Conservation (phyloP, 2,329 filamentous ascomycete species). For the Microdochium nivale region DNA sequence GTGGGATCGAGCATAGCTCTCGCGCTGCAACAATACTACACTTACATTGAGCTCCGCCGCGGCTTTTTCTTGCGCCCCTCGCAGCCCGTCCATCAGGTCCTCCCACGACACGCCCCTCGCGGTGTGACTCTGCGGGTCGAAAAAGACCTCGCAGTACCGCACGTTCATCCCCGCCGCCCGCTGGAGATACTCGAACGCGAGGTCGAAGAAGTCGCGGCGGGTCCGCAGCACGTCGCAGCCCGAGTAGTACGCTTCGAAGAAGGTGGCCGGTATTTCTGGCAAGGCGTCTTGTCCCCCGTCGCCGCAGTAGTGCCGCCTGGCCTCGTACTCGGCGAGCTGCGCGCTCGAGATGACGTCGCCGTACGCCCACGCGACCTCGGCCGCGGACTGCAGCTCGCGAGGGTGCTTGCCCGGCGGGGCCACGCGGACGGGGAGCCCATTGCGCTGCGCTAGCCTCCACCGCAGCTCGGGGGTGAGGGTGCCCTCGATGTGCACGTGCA, state of each 20-base stretch:
- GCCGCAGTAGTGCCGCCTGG: too few species aligned
- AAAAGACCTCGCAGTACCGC: conserved; percentile 7
- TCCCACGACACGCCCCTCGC: conserved; percentile 2
- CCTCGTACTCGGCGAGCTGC: neutral
- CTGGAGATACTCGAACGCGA: conserved; percentile 4
- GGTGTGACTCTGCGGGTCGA: conserved; percentile 7
- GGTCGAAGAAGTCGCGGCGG: conserved; percentile 1
- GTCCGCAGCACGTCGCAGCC: conserved; percentile 1
- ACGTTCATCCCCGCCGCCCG: conserved; percentile 4
- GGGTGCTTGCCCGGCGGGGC: neutral
- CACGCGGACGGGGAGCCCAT: conserved; percentile 18
- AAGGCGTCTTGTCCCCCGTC: neutral
- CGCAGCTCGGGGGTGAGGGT: conserved; percentile 29
- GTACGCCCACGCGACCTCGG: conserved; percentile 1
- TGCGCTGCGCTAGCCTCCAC: conserved; percentile 30
- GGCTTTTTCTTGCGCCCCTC: conserved; percentile 1
- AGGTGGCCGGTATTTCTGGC: neutral
- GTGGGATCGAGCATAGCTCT: neutral
- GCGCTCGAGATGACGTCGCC: conserved; percentile 1
- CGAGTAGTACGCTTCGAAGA: conserved; percentile 2
- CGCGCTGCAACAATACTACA: neutral
- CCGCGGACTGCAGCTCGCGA: neutral
- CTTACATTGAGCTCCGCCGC: conserved; percentile 1
- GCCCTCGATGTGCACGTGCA: conserved; percentile 38
- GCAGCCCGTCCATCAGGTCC: conserved; percentile 2